A percentile compares a stretch with the other conserved stretches of the same genome.
Evolutionary conservation across 257 asterid species (phyloP).

Genomic region (Solanum corneliomulleri): DNA sequence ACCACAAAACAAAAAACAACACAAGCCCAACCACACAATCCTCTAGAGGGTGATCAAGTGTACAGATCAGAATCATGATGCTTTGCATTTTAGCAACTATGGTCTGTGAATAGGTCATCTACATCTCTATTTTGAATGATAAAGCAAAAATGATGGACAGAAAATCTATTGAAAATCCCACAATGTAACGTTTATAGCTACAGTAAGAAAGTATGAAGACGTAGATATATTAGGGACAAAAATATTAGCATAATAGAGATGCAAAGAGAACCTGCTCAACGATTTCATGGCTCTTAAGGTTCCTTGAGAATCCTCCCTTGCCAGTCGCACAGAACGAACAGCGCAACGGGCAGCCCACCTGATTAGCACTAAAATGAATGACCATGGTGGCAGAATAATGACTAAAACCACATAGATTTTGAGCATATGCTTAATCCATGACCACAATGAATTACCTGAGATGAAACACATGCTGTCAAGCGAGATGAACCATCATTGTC

Average conservation of each 20-base stretch:
- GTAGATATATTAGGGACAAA: neutral
- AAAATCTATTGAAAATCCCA: neutral
- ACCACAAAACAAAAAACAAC: neutral
- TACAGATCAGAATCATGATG: neutral
- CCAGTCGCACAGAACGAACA: constrained; percentile 98
- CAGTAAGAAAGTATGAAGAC: neutral
- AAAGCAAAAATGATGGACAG: neutral
- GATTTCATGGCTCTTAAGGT: constrained; percentile 87
- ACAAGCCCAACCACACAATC: neutral
- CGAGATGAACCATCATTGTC: constrained; percentile 65
- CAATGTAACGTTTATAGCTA: neutral
- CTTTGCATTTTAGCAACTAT: neutral
- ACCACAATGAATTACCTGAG: constrained; percentile 47
- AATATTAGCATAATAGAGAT: neutral
- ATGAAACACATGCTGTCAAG: constrained; percentile 92
- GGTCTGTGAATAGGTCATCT: neutral
- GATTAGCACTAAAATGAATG: constrained; percentile 4
- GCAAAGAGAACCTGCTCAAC: constrained; percentile 63
- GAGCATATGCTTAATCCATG: neutral
- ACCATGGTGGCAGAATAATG: neutral
- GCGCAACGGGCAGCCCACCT: constrained; percentile 95
- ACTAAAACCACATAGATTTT: neutral
- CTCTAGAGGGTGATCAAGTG: neutral
- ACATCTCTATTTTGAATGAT: neutral
- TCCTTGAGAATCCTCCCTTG: constrained; percentile 90